A percentile compares a stretch with the other conserved stretches of the same genome.
Conservation (phyloP, 1,139 yeast species). For the Pichia inconspicua region DNA sequence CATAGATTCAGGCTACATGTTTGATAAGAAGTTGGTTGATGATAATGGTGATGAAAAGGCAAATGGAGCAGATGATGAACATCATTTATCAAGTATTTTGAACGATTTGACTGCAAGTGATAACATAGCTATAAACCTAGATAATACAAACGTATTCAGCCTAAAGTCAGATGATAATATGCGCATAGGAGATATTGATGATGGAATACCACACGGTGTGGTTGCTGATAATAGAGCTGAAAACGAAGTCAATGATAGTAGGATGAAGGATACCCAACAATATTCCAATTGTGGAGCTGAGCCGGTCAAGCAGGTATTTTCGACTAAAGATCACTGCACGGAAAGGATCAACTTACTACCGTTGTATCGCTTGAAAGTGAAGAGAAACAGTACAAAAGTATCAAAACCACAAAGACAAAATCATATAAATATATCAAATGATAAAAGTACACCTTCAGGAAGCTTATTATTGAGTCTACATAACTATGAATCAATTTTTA, state of each 20-base stretch:
- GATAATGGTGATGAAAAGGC: background rate
- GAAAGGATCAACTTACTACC: background rate
- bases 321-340: too few relatives aligned
- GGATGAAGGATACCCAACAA: background rate
- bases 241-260: background rate
- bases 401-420: background rate
- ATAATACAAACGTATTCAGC: background rate
- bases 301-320: too few relatives aligned
- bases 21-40: too few relatives aligned
- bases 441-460: background rate
- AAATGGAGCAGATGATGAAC: background rate
- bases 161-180: too few relatives aligned
- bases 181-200: background rate
- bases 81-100: background rate
- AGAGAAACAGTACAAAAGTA: background rate
- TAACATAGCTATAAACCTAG: too few relatives aligned
- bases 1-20: constrained; percentile 15
- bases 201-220: background rate
- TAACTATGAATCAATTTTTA: background rate
- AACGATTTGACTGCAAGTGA: background rate
- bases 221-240: background rate
- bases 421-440: background rate
- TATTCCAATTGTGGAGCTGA: background rate
- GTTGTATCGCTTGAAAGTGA: background rate
- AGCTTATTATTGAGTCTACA: too few relatives aligned